phyloP scores from a whole-genome alignment of 1,284 basidiomycete genomes.

The Cryptococcus floricola region DNA sequence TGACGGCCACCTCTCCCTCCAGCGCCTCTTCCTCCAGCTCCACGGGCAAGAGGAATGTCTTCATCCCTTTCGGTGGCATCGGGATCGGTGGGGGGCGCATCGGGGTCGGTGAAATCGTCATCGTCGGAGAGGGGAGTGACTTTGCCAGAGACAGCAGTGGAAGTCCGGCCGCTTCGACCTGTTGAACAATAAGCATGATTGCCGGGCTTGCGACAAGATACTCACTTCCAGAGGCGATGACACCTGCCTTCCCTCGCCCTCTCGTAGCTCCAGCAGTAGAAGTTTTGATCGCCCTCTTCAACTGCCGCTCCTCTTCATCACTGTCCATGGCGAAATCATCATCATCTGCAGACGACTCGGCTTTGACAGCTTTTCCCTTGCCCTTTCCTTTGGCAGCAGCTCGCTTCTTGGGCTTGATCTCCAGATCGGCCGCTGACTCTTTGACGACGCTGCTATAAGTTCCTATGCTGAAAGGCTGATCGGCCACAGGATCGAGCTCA shows the following conservation, averaged over 20 bases:
- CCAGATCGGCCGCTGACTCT: constrained; percentile 12
- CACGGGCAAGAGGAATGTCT: neutral
- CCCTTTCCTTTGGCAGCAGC: constrained; percentile 4
- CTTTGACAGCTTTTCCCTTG: neutral
- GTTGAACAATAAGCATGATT: neutral
- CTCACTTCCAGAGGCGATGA: constrained; percentile 22
- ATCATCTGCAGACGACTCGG: constrained; percentile 8
- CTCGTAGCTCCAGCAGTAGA: constrained; percentile 5
- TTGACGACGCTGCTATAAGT: constrained; percentile 21
- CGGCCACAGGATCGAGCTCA: neutral
- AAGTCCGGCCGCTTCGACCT: constrained; percentile 4
- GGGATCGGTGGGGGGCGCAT: neutral
- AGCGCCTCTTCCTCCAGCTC: neutral
- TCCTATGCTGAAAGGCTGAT: constrained; percentile 33
- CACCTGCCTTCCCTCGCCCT: constrained; percentile 7
- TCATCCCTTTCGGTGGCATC: neutral
- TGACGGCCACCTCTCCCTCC: constrained; percentile 6
- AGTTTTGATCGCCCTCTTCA: constrained; percentile 18
- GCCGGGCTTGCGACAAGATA: neutral
- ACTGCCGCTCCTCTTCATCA: constrained; percentile 28
- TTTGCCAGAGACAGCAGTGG: constrained; percentile 1
- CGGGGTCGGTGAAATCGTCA: constrained; percentile 4
- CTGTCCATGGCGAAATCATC: constrained; percentile 26
- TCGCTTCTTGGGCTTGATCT: constrained; percentile 2
- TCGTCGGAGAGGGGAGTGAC: constrained; percentile 19